Evolutionary conservation across 371 early-diverging fungal species (phyloP), one percentile per base, ranked within the genome.

Genomic region (Mucor piriformis): DNA sequence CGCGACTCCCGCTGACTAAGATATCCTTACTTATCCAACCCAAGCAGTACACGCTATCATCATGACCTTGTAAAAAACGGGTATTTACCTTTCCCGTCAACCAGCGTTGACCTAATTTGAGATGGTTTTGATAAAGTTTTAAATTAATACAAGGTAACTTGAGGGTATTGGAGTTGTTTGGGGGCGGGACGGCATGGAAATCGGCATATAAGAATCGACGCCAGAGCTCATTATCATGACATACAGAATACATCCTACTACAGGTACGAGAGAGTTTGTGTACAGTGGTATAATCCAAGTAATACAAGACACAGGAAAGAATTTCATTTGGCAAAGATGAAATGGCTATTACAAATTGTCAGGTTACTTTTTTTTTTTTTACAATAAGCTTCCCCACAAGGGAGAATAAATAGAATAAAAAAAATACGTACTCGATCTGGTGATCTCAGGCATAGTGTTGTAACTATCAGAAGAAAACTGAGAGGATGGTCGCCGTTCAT

Each of bases 41-140:
- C 25, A 98, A 81, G 63, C 97, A 97, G 65, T 99, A 95, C 0
- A 99, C 92, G 47, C 93, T 90, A 62, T 97, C 98, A 16, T 63
- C 58, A 69, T 99, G 99, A 0, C 99, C 96, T 3, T 67, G 56
- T 18, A 92, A 68, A 43, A 74, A 83, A 24, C 67, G 75, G 15
- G 69, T 70, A 7, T 64, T 64, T 1, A 66, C 66, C 20, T 74
- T 61, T 3, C 79, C 79, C 8, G 63, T 54, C 7, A 55, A 61
- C 79, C 79, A 79, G n/a, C 74, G 70, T 25, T 33, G 61, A 13
- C 29, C 57, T 6, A 79, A 57, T 24, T 62, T 29, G 6, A 64
- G 24, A 29, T 72, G 70, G 13, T 72, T 62, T 21, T 61, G 59
- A 47, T 76, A 79, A 1, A 63, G 63, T 27, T 64, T 52, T 32